phyloP scores from a whole-genome alignment of 2,329 filamentous ascomycete species.

The Fusarium sp. region DNA sequence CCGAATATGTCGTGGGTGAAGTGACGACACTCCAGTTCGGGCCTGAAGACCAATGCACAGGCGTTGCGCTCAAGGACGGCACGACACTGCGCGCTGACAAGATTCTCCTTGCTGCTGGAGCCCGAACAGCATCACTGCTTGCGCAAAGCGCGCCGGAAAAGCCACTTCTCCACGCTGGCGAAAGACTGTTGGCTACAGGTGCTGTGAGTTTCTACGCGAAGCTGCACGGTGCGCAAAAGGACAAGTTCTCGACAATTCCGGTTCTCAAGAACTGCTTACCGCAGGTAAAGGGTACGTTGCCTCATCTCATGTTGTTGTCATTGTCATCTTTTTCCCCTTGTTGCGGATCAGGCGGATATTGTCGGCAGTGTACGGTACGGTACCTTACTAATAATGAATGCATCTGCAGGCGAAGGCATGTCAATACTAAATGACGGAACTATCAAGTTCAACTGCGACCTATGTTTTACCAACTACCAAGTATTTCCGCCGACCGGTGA shows the following conservation, averaged over 20 bases:
- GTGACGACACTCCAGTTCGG: constrained; percentile 64
- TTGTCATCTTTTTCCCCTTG: not conserved
- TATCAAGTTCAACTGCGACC: constrained; percentile 74
- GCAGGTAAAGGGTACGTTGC: constrained; percentile 58
- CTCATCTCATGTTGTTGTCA: not conserved
- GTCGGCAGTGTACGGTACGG: constrained; percentile 8
- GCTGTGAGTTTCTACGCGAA: constrained; percentile 61
- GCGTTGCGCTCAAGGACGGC: constrained; percentile 65
- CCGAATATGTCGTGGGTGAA: constrained; percentile 68
- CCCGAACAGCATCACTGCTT: constrained; percentile 69
- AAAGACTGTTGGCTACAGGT: constrained; percentile 70
- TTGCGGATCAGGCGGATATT: constrained; percentile 20
- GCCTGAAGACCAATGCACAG: constrained; percentile 61
- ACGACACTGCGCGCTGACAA: constrained; percentile 64
- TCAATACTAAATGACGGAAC: constrained; percentile 63
- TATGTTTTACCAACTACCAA: constrained; percentile 70
- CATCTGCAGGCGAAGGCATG: constrained; percentile 58
- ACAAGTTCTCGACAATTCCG: constrained; percentile 65
- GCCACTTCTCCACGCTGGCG: constrained; percentile 65
- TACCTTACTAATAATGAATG: constrained; percentile 12
- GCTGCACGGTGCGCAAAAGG: constrained; percentile 60
- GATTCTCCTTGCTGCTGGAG: constrained; percentile 69
- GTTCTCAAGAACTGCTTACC: constrained; percentile 65
- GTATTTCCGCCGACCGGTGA: constrained; percentile 63
- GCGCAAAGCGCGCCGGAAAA: constrained; percentile 65